phyloP scores from a whole-genome alignment of 768 basidiomycete species.

The Gymnopilus junonius region DNA sequence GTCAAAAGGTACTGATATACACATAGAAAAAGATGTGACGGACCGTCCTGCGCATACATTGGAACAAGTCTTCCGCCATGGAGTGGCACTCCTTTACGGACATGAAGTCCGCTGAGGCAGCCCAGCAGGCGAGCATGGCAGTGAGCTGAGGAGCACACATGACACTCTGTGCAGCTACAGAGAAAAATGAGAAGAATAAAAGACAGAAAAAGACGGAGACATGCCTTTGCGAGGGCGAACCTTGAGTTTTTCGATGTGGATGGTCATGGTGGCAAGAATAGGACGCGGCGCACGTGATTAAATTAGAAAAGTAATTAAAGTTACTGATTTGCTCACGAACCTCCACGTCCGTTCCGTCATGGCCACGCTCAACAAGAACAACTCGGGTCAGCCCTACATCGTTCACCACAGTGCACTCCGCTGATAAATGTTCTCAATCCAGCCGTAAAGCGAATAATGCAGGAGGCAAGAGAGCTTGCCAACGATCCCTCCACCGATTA shows the following conservation, averaged over 20 bases:
- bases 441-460: conserved; percentile 98
- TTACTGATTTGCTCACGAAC: conserved; percentile 24
- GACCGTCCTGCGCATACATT: conserved; percentile 88
- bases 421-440: neutral
- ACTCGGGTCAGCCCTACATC: conserved; percentile 61
- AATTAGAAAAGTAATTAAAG: conserved; percentile 3
- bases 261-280: conserved; percentile 41
- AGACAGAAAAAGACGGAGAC: conserved; percentile 19
- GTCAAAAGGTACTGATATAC: neutral
- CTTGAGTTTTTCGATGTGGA: conserved; percentile 82
- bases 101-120: conserved; percentile 67
- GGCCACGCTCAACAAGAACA: conserved; percentile 81
- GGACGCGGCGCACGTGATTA: conserved; percentile 17
- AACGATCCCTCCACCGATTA: conserved; percentile 89
- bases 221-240: conserved; percentile 78
- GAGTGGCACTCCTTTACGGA: conserved; percentile 59
- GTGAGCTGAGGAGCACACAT: conserved; percentile 74
- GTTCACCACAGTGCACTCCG: neutral
- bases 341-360: conserved; percentile 30
- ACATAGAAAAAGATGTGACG: conserved; percentile 31
- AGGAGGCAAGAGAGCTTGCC: conserved; percentile 89
- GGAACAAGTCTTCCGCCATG: conserved; percentile 63
- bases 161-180: conserved; percentile 47
- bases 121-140: conserved; percentile 87
- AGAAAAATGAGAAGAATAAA: conserved; percentile 8